Base-by-base conservation (phyloP, 441 rosid genomes). In the Mallotus japonicus region DNA sequence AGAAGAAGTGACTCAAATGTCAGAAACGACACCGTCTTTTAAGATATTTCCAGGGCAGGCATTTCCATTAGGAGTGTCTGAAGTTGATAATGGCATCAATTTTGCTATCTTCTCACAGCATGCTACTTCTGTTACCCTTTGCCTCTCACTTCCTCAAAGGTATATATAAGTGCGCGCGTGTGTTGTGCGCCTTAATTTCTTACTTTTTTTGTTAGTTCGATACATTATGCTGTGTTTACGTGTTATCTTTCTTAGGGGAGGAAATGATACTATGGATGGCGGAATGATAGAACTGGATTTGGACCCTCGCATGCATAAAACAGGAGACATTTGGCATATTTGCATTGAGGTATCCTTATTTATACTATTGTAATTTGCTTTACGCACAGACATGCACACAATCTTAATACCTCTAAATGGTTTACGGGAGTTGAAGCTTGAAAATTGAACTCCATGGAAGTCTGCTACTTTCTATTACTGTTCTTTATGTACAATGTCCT, bases 301-400 rank as follows among this genome's bases (percentile, higher is more conserved):
- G 85, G 81, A 82, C 65, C 82, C 84, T 69, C 77, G 37, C 4
- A 72, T 57, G 34, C 83, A 85, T 74, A 91, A 82, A 85, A 92
- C 98, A 40, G 97, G 97, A 69, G 95, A 95, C 77, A 79, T 86
- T 73, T 95, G 98, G 99, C 98, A 95, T 79, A 88, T 92, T 58
- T 88, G 83, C 66, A 62, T 95, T 59, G 87, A 92, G 98, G 99
- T 95, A 76, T 61, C 60, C 50, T 75, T 66, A 16, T 24, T 65
- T 24, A 19, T 34, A n/a, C 13, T 51, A 22, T 47, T n/a, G 81
- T 69, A 19, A 51, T 13, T 6, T 6, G 5, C 2, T 28, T 50
- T 1, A 28, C 32, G 0, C 3, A 28, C 32, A 28, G 32, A 28
- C 32, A 28, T 28, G 32, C 32, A 2, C 15, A 15, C n/a, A 32